A percentile compares a stretch with the other conserved stretches of the same genome.
These are phyloP conservation scores for Turritis glabra DNA, from an alignment of 345 rosid species.

Conservation along the genomic window DNA sequence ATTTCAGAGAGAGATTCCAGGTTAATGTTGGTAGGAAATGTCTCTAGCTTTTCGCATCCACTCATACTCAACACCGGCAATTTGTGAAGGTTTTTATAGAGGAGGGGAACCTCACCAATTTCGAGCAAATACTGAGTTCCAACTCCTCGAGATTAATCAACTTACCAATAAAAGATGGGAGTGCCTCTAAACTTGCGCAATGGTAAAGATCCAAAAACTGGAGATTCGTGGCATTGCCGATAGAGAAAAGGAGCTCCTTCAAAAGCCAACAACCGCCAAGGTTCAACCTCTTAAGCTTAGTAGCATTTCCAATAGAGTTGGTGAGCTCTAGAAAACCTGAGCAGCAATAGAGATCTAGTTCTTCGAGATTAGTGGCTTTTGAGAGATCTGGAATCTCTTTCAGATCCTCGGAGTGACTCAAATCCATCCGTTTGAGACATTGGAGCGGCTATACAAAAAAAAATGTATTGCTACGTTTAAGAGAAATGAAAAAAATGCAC, in stretches of 20 bases:
- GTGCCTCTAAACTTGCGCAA: not conserved
- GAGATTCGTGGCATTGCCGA: not conserved
- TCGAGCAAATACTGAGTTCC: constrained; percentile 19
- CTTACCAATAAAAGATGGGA: constrained; percentile 3
- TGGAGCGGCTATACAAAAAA: constrained; percentile 12
- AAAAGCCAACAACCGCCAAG: not conserved
- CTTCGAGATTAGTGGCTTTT: constrained; percentile 22
- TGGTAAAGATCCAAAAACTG: not conserved
- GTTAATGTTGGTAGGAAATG: not conserved
- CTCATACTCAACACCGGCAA: not conserved
- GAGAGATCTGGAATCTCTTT: constrained; percentile 32
- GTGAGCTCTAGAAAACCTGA: not conserved
- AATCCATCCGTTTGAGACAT: constrained; percentile 18
- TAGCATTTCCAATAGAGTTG: constrained; percentile 8
- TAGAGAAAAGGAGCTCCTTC: constrained; percentile 3
- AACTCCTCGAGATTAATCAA: constrained; percentile 6
- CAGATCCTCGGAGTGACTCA: constrained; percentile 1
- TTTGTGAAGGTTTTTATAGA: constrained; percentile 11
- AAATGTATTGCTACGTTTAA: not conserved
- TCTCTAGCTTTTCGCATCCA: not conserved
- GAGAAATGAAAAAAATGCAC: not conserved
- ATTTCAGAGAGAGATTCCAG: too few relatives aligned
- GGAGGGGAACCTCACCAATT: constrained; percentile 1
- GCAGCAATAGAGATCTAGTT: not conserved
- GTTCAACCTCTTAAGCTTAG: not conserved